Base-by-base conservation (phyloP, 2,329 filamentous ascomycete genomes). In the Zymoseptoria passerinii region DNA sequence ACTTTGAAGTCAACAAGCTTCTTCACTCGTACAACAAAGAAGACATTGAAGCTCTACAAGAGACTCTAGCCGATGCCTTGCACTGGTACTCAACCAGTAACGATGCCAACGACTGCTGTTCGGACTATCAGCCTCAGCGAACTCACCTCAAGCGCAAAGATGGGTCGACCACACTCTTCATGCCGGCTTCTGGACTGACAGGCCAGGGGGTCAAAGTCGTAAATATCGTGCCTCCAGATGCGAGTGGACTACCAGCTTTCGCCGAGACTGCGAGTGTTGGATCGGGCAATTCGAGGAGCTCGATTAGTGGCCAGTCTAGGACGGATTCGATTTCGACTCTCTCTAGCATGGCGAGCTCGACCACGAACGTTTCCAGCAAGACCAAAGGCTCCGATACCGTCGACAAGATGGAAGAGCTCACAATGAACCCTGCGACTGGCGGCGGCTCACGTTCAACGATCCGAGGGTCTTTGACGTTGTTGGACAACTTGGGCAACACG, bases 121-220 rank as follows among this genome's bases (percentile, higher is more conserved):
- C 82, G 1, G 76, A 78, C 8, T 85, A 82, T 61, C 85, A 88
- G 61, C 84, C 84, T 0, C 78, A 81, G 58, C 77, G 84, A 48
- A 86, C 83, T 1, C 76, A 80, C 1, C 78, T 88, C 55, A 82
- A 81, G 55, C 80, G 82, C 10, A 80, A 79, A 54, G 80, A 84
- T 77, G 84, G 84, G 3, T 78, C 80, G 29, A 83, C 81, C 1
- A 86, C 83, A 3, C 74, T 88, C 8, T 86, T 87, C 72, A 86
- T 87, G 83, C 85, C 86, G 2, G 83, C 83, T 10, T 83, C 78
- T 48, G 83, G 81, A 13, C 79, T 81, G 28, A 77, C 78, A 48
- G 79, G 81, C 2, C 76, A 85, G 18, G 85, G 84, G 5, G 81
- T 87, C 62, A 88, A 87, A 70, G 82, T 88, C 49, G 80, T 87